These are phyloP conservation scores for Leavenworthia alabamica DNA, from an alignment of 345 rosid genomes.

Conservation along the genomic window DNA sequence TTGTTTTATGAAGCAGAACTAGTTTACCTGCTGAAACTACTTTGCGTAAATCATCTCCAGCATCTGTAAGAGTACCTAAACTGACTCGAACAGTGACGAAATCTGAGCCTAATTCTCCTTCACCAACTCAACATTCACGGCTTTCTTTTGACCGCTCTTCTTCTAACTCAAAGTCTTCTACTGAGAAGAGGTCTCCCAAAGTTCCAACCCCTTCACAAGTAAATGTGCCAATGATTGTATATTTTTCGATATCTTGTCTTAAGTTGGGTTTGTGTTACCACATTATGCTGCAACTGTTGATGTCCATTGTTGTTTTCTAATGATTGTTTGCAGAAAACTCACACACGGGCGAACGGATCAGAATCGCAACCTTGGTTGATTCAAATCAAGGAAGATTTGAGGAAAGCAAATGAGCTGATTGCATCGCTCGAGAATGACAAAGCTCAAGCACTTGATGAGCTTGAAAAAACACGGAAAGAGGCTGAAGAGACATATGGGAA, in stretches of 20 bases:
- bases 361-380: slow-evolving; percentile 61
- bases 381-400: slow-evolving; percentile 69
- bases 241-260: not conserved
- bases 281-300: not conserved
- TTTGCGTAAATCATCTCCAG: slow-evolving; percentile 50
- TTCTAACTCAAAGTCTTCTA: slow-evolving; percentile 45
- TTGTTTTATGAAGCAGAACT: slow-evolving; percentile 43
- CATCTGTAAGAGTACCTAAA: slow-evolving; percentile 61
- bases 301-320: not conserved
- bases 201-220: slow-evolving; percentile 65
- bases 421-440: slow-evolving; percentile 67
- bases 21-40: slow-evolving; percentile 54
- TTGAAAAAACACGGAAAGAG: slow-evolving; percentile 50
- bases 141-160: slow-evolving; percentile 58
- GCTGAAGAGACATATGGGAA: slow-evolving; percentile 62
- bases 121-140: slow-evolving; percentile 47
- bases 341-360: slow-evolving; percentile 44
- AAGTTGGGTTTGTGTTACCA: slow-evolving; percentile 4
- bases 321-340: slow-evolving; percentile 49
- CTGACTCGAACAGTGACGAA: slow-evolving; percentile 42
- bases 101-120: slow-evolving; percentile 53
- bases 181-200: slow-evolving; percentile 59
- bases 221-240: slow-evolving; percentile 13
- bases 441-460: slow-evolving; percentile 50
- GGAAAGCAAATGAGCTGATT: slow-evolving; percentile 72